A percentile compares a stretch with the other conserved stretches of the same genome.
These are phyloP conservation scores for Tylopilus intermedius DNA, from an alignment of 768 basidiomycete species.

Conservation along the genomic window DNA sequence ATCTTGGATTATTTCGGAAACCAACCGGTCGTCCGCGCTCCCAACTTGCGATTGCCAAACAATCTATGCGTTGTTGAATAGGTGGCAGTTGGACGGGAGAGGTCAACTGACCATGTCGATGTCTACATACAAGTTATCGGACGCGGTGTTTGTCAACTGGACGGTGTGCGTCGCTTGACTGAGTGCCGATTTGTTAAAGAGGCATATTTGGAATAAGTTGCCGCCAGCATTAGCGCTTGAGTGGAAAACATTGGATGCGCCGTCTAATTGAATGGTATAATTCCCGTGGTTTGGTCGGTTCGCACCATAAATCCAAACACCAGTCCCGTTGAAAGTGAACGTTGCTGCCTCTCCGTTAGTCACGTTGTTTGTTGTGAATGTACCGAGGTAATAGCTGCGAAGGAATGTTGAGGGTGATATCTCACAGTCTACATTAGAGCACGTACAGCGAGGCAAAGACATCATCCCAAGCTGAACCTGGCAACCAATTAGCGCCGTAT, in stretches of 20 bases:
- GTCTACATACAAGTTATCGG: conserved; percentile 35
- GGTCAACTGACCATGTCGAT: conserved; percentile 38
- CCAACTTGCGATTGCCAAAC: conserved; percentile 29
- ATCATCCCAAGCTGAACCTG: conserved; percentile 16
- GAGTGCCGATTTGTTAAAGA: too few relatives aligned
- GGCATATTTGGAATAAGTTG: too few relatives aligned
- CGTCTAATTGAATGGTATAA: too few relatives aligned
- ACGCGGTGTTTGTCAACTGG: conserved; percentile 29
- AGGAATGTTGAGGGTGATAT: not conserved
- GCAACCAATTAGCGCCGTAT: conserved; percentile 25
- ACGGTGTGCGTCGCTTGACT: conserved; percentile 31
- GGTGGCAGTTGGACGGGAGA: not conserved
- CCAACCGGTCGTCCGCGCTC: conserved; percentile 9
- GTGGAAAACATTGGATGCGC: too few relatives aligned
- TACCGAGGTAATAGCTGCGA: conserved; percentile 36
- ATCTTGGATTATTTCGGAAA: conserved; percentile 29
- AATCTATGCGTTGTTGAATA: conserved; percentile 14
- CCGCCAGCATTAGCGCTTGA: too few relatives aligned
- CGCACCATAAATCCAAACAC: conserved; percentile 48
- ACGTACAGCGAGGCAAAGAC: conserved; percentile 13
- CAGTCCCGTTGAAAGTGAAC: conserved; percentile 47
- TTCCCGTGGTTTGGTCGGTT: conserved; percentile 44
- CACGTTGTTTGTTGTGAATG: conserved; percentile 36
- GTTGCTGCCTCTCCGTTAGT: conserved; percentile 29
- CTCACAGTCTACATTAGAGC: not conserved